Evolutionary conservation across 805 yeast species (phyloP).

Genomic region (Candida pini): DNA sequence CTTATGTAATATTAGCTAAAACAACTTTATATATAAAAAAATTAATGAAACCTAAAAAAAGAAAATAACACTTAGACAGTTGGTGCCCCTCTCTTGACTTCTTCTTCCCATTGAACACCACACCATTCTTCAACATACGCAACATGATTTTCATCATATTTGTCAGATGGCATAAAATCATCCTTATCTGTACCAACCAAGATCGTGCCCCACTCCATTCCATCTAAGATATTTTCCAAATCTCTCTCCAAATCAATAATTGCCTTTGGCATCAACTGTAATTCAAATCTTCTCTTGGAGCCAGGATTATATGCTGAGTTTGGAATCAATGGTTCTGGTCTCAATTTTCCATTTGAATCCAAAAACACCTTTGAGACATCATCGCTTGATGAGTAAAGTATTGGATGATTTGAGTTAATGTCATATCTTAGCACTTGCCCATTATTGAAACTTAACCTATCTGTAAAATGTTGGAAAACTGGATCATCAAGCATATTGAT

Average conservation of each 20-base stretch:
- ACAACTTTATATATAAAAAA: not conserved
- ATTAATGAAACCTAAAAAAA: not conserved
- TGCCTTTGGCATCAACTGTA: conserved; percentile 92
- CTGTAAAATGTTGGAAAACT: conserved; percentile 73
- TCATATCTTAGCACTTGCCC: conserved; percentile 84
- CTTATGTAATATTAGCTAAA: conserved; percentile 31
- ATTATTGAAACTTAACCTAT: conserved; percentile 74
- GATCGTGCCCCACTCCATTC: conserved; percentile 98
- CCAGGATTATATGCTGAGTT: conserved; percentile 57
- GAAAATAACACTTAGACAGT: not conserved
- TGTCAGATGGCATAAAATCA: conserved; percentile 47
- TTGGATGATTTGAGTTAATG: conserved; percentile 61
- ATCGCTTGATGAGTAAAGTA: conserved; percentile 64
- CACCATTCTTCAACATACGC: conserved; percentile 36
- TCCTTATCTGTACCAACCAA: conserved; percentile 66
- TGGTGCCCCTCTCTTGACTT: conserved; percentile 14
- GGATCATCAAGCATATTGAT: conserved; percentile 64
- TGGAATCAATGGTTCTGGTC: conserved; percentile 39
- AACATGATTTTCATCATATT: conserved; percentile 56
- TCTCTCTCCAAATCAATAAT: conserved; percentile 71
- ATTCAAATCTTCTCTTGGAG: conserved; percentile 61
- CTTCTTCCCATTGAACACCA: conserved; percentile 25
- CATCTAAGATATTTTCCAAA: conserved; percentile 44
- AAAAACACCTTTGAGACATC: conserved; percentile 41
- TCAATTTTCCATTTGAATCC: conserved; percentile 16